Evolutionary conservation across 345 rosid genomes (phyloP), one percentile per base, ranked within the genome.

Genomic region (Erysimum cheiranthoides): DNA sequence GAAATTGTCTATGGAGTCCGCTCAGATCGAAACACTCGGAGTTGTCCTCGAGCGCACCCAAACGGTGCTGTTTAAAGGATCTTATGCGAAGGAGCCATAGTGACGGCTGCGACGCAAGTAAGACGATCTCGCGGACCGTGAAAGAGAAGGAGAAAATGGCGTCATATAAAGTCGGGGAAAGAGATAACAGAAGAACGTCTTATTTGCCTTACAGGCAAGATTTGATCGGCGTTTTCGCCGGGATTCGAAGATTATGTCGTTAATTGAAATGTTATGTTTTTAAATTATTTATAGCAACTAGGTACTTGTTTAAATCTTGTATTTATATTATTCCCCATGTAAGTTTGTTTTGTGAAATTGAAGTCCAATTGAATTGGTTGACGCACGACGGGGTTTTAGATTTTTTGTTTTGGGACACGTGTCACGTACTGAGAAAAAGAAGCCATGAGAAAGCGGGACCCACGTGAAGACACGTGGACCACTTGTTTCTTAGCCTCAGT

Each of bases 61-160:
- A 79, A 76, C 66, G 85, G 65, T 82, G 90, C 89, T 70, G 88
- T 53, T 30, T 88, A 31, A 80, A 79, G 60, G 61, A 62, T 17
- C 13, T 73, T 0, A 16, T 35, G 34, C 8, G 40, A 42, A 73
- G 51, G 46, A 73, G 69, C 61, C 58, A 62, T 16, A 52, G 70
- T 61, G 10, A 51, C 61, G 61, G 63, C 25, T 35, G 69, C 43
- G 43, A 32, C 42, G 35, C 16, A 17, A 43, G 47, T 21, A 39
- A 58, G 51, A 46, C 58, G 8, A 60, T 18, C 61, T 39, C 52
- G 14, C 17, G 52, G 40, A 13, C 18, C 31, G 32, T 38, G 13
- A 72, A 72, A 39, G 59, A 42, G 30, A 71, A 34, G 9, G 28
- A 68, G 0, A 71, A 71, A 71, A 71, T 42, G 21, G 6, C 68